A percentile compares a stretch with the other conserved stretches of the same genome.
Evolutionary conservation across 2,329 filamentous ascomycete species (phyloP).

Genomic region (Fusarium transvaalense): DNA sequence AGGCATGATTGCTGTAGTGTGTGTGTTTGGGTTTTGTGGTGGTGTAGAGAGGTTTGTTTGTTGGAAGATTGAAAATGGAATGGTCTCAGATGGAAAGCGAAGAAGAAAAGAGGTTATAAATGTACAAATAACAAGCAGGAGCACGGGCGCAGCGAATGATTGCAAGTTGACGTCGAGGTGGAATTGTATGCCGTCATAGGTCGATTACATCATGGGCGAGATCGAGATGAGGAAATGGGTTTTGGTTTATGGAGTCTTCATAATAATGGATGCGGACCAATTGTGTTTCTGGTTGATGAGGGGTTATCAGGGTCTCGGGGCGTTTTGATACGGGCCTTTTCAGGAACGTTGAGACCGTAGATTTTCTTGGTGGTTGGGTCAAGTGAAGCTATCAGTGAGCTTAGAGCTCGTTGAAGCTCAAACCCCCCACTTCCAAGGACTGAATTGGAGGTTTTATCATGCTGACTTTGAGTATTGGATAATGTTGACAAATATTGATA

Average conservation of each 20-base stretch:
- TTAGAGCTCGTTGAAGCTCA: not conserved
- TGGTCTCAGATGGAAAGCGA: not conserved
- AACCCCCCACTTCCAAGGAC: conserved; percentile 14
- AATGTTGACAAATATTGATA: conserved; percentile 6
- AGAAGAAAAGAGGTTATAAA: conserved; percentile 17
- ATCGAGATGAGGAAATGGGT: conserved; percentile 37
- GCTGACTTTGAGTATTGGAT: conserved; percentile 5
- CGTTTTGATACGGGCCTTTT: conserved; percentile 11
- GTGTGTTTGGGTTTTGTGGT: conserved; percentile 14
- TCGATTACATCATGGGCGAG: conserved; percentile 46
- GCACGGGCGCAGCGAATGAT: conserved; percentile 28
- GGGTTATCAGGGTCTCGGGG: not conserved
- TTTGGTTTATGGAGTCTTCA: conserved; percentile 1
- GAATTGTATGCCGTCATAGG: conserved; percentile 47
- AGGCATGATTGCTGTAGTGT: conserved; percentile 69
- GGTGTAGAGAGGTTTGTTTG: not conserved
- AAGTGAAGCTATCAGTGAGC: conserved; percentile 18
- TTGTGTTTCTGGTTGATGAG: not conserved
- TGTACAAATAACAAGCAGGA: not conserved
- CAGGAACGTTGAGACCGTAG: conserved; percentile 10
- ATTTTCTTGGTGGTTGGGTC: conserved; percentile 7
- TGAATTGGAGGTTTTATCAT: conserved; percentile 9
- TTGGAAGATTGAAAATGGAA: conserved; percentile 7
- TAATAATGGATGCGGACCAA: not conserved
- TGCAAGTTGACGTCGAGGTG: conserved; percentile 44